Conservation (phyloP, 1,284 basidiomycete species). For the Bondarzewia mesenterica region DNA sequence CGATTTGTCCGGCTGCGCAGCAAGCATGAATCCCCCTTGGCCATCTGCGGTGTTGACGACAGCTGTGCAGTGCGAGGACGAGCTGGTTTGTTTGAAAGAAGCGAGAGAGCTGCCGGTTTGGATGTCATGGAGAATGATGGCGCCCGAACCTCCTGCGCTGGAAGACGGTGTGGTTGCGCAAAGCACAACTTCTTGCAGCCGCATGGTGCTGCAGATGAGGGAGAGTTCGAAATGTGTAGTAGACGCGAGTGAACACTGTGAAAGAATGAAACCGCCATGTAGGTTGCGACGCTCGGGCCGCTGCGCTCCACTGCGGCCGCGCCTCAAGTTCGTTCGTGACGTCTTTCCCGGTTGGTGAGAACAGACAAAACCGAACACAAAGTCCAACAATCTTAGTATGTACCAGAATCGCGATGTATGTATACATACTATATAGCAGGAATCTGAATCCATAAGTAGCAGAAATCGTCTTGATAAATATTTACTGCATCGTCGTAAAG, state of each 20-base stretch:
- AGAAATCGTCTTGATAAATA: no score
- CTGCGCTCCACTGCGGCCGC: no score
- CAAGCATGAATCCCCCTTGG: conserved; percentile 69
- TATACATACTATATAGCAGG: no score
- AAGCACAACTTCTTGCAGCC: conserved; percentile 59
- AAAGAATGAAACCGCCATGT: no score
- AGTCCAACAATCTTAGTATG: no score
- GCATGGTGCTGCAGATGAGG: conserved; percentile 37
- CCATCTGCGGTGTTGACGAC: conserved; percentile 55
- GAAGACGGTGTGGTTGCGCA: conserved; percentile 50
- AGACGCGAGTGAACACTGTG: not conserved
- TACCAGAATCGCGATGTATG: no score
- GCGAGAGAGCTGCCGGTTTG: conserved; percentile 59
- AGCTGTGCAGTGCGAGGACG: conserved; percentile 48
- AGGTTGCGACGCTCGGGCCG: no score
- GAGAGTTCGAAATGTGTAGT: not conserved
- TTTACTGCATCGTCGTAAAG: no score
- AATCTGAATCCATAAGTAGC: no score
- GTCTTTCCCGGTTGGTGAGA: no score
- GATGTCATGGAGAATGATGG: conserved; percentile 64
- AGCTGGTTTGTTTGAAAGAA: conserved; percentile 70
- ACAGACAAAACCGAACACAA: no score
- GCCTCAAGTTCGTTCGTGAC: no score
- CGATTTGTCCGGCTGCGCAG: conserved; percentile 73
- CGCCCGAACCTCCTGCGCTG: conserved; percentile 42